phyloP scores from a whole-genome alignment of 768 basidiomycete genomes.

The Butyriboletus loyo region DNA sequence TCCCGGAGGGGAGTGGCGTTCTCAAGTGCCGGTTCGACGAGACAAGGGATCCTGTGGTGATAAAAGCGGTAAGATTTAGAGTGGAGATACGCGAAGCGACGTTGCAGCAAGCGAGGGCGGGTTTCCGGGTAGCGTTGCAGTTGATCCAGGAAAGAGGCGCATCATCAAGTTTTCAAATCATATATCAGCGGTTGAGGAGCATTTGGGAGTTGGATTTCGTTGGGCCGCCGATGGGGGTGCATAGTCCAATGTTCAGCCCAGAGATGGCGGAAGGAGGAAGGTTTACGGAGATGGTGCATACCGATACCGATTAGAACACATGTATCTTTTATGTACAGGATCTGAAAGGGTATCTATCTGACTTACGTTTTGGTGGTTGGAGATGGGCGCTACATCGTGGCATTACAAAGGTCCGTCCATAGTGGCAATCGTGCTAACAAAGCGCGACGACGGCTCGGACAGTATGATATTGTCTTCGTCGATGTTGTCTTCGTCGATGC shows the following conservation, averaged over 20 bases:
- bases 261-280: conserved; percentile 25
- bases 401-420: conserved; percentile 34
- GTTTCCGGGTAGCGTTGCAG: conserved; percentile 56
- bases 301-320: conserved; percentile 23
- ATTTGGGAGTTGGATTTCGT: conserved; percentile 67
- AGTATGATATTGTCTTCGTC: conserved; percentile 27
- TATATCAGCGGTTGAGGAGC: conserved; percentile 61
- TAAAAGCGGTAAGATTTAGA: conserved; percentile 78
- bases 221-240: conserved; percentile 11
- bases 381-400: not conserved
- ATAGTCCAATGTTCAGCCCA: conserved; percentile 28
- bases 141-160: conserved; percentile 87
- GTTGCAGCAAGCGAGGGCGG: conserved; percentile 40
- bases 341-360: conserved; percentile 6
- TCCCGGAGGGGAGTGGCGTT: conserved; percentile 59
- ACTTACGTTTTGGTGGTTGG: not conserved
- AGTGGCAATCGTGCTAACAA: conserved; percentile 36
- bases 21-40: conserved; percentile 80
- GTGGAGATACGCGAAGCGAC: conserved; percentile 62
- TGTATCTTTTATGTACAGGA: conserved; percentile 13
- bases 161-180: conserved; percentile 71
- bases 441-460: conserved; percentile 30
- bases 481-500: conserved; percentile 27
- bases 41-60: conserved; percentile 48
- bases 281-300: conserved; percentile 34